Conservation (phyloP, 148 eudicot species). For the Rhododendron vialii region DNA sequence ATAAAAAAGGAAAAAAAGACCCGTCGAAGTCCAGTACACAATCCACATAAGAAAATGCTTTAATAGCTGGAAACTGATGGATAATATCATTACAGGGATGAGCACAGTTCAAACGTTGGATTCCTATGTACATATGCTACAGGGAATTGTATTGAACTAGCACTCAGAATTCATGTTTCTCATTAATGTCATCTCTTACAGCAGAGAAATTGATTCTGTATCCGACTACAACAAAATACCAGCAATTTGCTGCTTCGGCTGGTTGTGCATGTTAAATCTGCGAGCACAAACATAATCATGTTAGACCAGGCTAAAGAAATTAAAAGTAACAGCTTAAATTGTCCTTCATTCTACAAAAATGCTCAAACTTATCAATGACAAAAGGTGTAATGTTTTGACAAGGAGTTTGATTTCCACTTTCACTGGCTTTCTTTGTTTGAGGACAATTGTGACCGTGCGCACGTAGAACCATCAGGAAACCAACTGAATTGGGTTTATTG, state of each 20-base stretch:
- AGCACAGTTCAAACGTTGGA: background rate
- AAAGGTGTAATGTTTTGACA: background rate
- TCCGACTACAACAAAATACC: constrained; percentile 11
- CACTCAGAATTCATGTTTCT: background rate
- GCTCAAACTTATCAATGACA: background rate
- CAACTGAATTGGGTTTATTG: background rate
- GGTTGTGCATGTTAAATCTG: constrained; percentile 11
- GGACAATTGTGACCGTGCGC: background rate
- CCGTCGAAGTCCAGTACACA: background rate
- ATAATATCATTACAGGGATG: background rate
- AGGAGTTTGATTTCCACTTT: background rate
- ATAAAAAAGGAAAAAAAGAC: background rate
- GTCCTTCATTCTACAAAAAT: background rate
- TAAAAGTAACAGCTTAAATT: background rate
- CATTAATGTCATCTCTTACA: constrained; percentile 10
- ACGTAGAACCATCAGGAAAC: no score
- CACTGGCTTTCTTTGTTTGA: background rate
- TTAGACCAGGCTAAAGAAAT: background rate
- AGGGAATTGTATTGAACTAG: background rate
- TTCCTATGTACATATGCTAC: constrained; percentile 15
- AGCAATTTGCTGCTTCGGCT: constrained; percentile 9
- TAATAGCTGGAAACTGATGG: constrained; percentile 3
- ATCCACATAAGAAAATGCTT: background rate
- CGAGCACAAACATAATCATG: background rate
- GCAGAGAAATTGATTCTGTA: background rate